Conservation (phyloP, 345 rosid genomes). For the Hibiscus mutabilis region DNA sequence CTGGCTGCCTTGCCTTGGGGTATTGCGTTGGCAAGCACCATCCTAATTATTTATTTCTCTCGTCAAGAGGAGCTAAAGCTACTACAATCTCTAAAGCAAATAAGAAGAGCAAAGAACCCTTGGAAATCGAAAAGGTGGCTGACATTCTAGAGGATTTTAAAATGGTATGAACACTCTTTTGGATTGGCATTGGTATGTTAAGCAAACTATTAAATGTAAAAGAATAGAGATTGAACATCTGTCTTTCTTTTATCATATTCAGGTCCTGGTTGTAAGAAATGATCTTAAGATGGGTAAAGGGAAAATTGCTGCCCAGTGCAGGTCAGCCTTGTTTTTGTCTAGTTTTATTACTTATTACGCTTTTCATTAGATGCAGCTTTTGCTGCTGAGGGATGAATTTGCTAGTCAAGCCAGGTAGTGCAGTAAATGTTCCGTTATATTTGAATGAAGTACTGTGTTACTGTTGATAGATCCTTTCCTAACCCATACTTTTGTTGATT, state of each 20-base stretch:
- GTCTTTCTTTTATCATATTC: conserved; percentile 12
- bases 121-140: conserved; percentile 84
- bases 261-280: conserved; percentile 94
- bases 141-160: conserved; percentile 81
- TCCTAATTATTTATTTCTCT: conserved; percentile 33
- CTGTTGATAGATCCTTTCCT: conserved; percentile 1
- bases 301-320: conserved; percentile 98
- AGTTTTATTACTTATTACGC: not conserved
- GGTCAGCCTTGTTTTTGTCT: conserved; percentile 31
- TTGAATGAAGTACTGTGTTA: not conserved
- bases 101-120: conserved; percentile 43
- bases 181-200: not conserved
- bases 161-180: conserved; percentile 43
- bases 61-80: conserved; percentile 24
- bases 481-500: not conserved
- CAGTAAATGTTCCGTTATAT: not conserved
- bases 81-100: conserved; percentile 16
- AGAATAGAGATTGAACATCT: not conserved
- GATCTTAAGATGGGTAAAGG: conserved; percentile 99
- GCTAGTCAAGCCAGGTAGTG: not conserved
- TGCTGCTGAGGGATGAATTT: not conserved
- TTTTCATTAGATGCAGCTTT: not conserved
- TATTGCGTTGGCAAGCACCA: conserved; percentile 61
- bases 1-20: conserved; percentile 78
- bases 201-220: not conserved